These are phyloP conservation scores for Deuterostichococcus epilithicus DNA, from an alignment of 139 green algal genomes.

Conservation along the genomic window DNA sequence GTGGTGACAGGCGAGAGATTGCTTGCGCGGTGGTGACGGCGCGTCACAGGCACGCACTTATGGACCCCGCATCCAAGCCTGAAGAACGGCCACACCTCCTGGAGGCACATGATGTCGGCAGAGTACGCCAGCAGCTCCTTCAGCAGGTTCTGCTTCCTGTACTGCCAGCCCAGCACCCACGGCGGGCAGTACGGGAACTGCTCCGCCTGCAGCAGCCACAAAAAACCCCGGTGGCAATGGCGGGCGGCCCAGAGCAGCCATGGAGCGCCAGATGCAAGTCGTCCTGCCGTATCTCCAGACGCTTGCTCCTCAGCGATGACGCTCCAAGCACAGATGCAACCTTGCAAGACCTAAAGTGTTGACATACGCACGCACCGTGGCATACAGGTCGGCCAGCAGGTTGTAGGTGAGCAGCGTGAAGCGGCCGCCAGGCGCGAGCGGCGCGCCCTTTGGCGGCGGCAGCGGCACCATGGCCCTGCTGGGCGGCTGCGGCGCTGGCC, in stretches of 20 bases:
- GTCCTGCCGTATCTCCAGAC: too few species aligned
- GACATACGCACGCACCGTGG: constrained; percentile 65
- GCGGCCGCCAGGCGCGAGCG: constrained; percentile 26
- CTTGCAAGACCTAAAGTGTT: too few species aligned
- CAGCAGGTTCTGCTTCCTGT: constrained; percentile 90
- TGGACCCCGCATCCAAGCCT: neutral
- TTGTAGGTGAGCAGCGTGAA: constrained; percentile 98
- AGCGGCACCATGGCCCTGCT: constrained; percentile 69
- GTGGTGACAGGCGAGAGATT: neutral
- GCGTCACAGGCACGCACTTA: neutral
- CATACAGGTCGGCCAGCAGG: constrained; percentile 96
- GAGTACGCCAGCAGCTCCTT: constrained; percentile 84
- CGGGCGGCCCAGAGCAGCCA: constrained; percentile 4
- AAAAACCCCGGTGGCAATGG: too few species aligned
- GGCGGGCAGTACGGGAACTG: constrained; percentile 79
- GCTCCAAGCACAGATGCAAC: too few species aligned
- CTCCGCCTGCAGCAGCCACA: constrained; percentile 64
- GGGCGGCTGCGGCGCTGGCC: constrained; percentile 66
- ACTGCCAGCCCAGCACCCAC: constrained; percentile 91
- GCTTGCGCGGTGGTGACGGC: neutral
- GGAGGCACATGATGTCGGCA: constrained; percentile 95
- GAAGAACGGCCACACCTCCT: constrained; percentile 50
- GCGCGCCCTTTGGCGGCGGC: constrained; percentile 13
- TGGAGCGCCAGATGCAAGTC: too few species aligned
- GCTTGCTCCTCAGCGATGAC: too few species aligned